Percentiles rank a stretch among this genome's conserved stretches.
These are phyloP conservation scores for Wickerhamiella qilinensis DNA, from an alignment of 805 yeast genomes.

Conservation along the genomic window DNA sequence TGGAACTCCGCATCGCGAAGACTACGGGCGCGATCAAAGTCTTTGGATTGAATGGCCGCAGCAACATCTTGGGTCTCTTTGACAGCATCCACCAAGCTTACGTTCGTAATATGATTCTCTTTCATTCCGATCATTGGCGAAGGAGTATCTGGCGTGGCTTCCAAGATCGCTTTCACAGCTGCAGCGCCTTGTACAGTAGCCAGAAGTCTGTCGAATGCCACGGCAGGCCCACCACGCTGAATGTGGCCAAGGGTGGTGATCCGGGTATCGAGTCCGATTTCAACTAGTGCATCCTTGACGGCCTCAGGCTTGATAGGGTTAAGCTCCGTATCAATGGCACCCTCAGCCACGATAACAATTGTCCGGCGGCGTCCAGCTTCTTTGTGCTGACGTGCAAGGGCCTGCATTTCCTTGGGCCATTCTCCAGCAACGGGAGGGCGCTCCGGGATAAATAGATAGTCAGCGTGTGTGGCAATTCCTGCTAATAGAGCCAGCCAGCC, in stretches of 20 bases:
- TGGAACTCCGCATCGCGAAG: conserved; percentile 78
- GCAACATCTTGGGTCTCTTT: conserved; percentile 80
- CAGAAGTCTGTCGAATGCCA: conserved; percentile 78
- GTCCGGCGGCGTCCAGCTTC: conserved; percentile 82
- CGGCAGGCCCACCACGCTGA: conserved; percentile 98
- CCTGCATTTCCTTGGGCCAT: conserved; percentile 72
- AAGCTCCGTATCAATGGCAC: conserved; percentile 75
- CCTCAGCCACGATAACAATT: conserved; percentile 95
- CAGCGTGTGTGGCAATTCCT: conserved; percentile 93
- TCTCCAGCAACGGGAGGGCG: conserved; percentile 58
- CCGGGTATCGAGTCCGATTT: conserved; percentile 83
- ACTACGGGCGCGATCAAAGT: conserved; percentile 74
- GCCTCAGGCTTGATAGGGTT: conserved; percentile 64
- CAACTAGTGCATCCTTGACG: conserved; percentile 69
- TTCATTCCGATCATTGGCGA: conserved; percentile 85
- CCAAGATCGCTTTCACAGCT: conserved; percentile 86
- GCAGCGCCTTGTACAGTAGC: conserved; percentile 97
- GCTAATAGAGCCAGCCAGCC: conserved; percentile 98
- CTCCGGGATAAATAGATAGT: conserved; percentile 87
- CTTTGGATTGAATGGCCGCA: conserved; percentile 58
- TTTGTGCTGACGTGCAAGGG: conserved; percentile 65
- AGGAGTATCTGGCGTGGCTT: conserved; percentile 76
- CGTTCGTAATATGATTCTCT: conserved; percentile 75
- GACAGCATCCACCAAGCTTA: conserved; percentile 82
- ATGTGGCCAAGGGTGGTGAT: conserved; percentile 94